phyloP scores from a whole-genome alignment of 495 filamentous ascomycete species.

The Ascodesmis nigricans region DNA sequence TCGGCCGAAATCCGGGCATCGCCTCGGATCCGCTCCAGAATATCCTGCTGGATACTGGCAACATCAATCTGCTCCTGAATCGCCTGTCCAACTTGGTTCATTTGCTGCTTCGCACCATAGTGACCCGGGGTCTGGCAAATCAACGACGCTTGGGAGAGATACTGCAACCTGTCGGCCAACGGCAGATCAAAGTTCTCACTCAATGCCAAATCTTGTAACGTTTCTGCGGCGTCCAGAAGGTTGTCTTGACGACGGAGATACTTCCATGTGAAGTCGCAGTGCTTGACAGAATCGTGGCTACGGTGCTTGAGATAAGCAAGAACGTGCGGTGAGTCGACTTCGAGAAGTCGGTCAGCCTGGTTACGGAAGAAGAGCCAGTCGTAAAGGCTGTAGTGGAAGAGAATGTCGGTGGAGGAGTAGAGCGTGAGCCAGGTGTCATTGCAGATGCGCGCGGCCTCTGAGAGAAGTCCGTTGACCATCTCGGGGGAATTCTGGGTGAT shows the following conservation, averaged over 20 bases:
- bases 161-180: conserved; percentile 62
- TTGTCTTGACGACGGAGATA: conserved; percentile 61
- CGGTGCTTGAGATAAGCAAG: conserved; percentile 65
- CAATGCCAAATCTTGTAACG: conserved; percentile 63
- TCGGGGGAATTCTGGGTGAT: conserved; percentile 41
- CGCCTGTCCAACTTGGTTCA: conserved; percentile 42
- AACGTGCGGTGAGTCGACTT: conserved; percentile 60
- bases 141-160: conserved; percentile 61
- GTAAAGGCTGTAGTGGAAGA: conserved; percentile 85
- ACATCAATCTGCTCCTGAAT: conserved; percentile 75
- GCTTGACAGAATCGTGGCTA: conserved; percentile 39
- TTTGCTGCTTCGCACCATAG: conserved; percentile 17
- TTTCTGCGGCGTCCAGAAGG: conserved; percentile 65
- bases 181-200: conserved; percentile 53
- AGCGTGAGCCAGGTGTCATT: conserved; percentile 74
- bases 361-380: conserved; percentile 74
- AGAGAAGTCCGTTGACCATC: conserved; percentile 53
- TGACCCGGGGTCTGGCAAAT: conserved; percentile 17
- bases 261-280: conserved; percentile 80
- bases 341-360: conserved; percentile 62
- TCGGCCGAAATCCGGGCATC: conserved; percentile 44
- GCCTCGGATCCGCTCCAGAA: conserved; percentile 54
- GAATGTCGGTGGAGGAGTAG: conserved; percentile 63
- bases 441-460: conserved; percentile 49
- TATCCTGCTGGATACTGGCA: conserved; percentile 82